Evolutionary conservation across 306 rosid species (phyloP).

Genomic region (Prunus davidiana): DNA sequence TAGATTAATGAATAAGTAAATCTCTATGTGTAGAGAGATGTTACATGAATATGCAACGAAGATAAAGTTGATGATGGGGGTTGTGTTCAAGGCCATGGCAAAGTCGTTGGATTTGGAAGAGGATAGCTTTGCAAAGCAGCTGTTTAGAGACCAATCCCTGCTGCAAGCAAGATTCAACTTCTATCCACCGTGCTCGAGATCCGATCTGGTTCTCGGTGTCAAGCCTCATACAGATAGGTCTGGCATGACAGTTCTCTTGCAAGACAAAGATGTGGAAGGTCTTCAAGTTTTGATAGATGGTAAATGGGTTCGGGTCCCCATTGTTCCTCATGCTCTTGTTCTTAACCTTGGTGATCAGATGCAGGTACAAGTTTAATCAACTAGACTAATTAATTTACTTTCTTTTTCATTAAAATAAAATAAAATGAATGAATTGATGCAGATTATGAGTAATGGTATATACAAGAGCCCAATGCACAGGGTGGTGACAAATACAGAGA

Average conservation of each 20-base stretch:
- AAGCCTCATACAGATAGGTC: slow-evolving; percentile 80
- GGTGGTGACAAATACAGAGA: slow-evolving; percentile 17
- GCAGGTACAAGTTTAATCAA: neutral
- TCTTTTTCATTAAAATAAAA: no score
- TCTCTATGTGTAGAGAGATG: slow-evolving; percentile 35
- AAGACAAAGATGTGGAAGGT: slow-evolving; percentile 68
- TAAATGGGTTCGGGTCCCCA: slow-evolving; percentile 69
- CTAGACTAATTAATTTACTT: no score
- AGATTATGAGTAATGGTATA: slow-evolving; percentile 16
- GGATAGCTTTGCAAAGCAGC: slow-evolving; percentile 41
- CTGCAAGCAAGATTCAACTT: slow-evolving; percentile 56
- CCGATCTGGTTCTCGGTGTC: slow-evolving; percentile 62
- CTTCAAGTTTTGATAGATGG: slow-evolving; percentile 68
- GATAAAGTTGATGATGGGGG: slow-evolving; percentile 36
- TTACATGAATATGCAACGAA: slow-evolving; percentile 45
- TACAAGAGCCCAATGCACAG: slow-evolving; percentile 25
- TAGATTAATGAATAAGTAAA: no score
- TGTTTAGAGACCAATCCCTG: slow-evolving; percentile 36
- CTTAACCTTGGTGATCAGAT: slow-evolving; percentile 76
- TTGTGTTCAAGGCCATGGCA: slow-evolving; percentile 65
- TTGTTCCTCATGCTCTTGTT: slow-evolving; percentile 55
- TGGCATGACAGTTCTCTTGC: slow-evolving; percentile 58
- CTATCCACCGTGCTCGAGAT: slow-evolving; percentile 65
- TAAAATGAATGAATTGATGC: neutral
- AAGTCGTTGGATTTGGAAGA: slow-evolving; percentile 68